Base-by-base conservation (phyloP, 148 eudicot species). In the Arbutus unedo region DNA sequence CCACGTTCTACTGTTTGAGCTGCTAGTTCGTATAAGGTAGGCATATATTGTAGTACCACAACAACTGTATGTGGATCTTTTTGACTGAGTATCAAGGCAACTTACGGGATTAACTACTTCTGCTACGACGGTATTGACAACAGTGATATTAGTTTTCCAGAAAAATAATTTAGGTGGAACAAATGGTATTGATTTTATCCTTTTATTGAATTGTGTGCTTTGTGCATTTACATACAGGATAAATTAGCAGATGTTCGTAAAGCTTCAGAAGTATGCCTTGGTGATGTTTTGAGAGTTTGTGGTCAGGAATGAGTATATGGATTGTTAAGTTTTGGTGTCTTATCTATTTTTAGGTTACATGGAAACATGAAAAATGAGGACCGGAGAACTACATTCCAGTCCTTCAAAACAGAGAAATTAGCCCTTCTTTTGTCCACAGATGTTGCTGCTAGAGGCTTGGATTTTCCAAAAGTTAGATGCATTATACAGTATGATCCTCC, bases 241-340 rank as follows among this genome's bases (percentile, higher is more conserved):
- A 97, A 97, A 90, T 97, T 98, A 71, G 97, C 99, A 76, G 99
- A 97, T 90, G 99, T 97, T 79, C 97, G 99, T 38, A 97, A 97
- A 87, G 93, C 96, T 60, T 97, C 98, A 53, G 99, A 97, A 89
- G 87, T 89, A 50, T 94, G 96, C 87, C 89, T 97, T 84, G 82
- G 82, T 76, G 99, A 97, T 84, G 86, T 95, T 76, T 14, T 97
- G 59, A 89, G 95, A 85, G 96, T 91, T 47, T 94, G 95, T 83
- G 97, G 97, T 45, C 94, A 86, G 50, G 99, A 97, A 84, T 57
- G 82, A 88, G 99, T 93, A 77, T 55, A 87, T 82, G 18, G 2
- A 14, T 48, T 72, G 6, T 68, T 14, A 18, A 18, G 1, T 54
- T 67, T 60, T 14, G 7, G 71, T 45, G 48, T 44, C 45, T 23